phyloP scores from a whole-genome alignment of 2,329 filamentous ascomycete genomes.

The Chaetomiaceae sp. region DNA sequence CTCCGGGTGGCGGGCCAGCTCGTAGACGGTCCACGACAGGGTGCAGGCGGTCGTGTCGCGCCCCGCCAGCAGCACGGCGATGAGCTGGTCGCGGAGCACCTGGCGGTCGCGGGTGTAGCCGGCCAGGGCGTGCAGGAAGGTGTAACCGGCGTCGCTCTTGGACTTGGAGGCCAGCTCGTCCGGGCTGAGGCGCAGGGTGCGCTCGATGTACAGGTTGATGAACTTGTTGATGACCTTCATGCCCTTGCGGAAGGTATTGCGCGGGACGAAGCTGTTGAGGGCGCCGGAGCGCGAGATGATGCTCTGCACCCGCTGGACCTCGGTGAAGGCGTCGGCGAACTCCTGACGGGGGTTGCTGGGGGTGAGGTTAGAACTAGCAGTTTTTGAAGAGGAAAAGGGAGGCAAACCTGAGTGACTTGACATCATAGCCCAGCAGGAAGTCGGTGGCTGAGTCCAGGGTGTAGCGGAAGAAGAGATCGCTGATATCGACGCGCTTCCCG shows the following conservation, averaged over 20 bases:
- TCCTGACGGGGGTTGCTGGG: conserved; percentile 52
- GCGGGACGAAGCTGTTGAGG: conserved; percentile 59
- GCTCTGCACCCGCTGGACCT: conserved; percentile 71
- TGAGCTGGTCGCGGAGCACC: conserved; percentile 77
- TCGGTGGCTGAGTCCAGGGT: conserved; percentile 83
- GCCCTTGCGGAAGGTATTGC: conserved; percentile 56
- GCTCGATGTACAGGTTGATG: conserved; percentile 72
- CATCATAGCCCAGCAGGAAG: conserved; percentile 75
- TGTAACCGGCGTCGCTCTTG: conserved; percentile 69
- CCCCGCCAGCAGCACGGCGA: conserved; percentile 77
- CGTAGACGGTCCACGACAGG: conserved; percentile 77
- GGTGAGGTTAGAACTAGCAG: neutral
- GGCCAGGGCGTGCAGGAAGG: conserved; percentile 82
- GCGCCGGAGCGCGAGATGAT: conserved; percentile 62
- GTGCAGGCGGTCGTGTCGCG: conserved; percentile 83
- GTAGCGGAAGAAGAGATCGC: conserved; percentile 76
- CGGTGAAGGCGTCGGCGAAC: conserved; percentile 78
- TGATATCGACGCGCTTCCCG: conserved; percentile 62
- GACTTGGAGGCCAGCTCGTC: conserved; percentile 70
- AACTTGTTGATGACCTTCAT: conserved; percentile 71
- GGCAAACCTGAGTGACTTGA: conserved; percentile 54
- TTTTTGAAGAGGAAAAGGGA: neutral
- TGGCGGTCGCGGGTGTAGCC: conserved; percentile 68
- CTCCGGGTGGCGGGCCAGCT: conserved; percentile 67
- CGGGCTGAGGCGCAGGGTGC: conserved; percentile 62